phyloP scores from a whole-genome alignment of 208 protist genomes.

The Tritrichomonas musculus region DNA sequence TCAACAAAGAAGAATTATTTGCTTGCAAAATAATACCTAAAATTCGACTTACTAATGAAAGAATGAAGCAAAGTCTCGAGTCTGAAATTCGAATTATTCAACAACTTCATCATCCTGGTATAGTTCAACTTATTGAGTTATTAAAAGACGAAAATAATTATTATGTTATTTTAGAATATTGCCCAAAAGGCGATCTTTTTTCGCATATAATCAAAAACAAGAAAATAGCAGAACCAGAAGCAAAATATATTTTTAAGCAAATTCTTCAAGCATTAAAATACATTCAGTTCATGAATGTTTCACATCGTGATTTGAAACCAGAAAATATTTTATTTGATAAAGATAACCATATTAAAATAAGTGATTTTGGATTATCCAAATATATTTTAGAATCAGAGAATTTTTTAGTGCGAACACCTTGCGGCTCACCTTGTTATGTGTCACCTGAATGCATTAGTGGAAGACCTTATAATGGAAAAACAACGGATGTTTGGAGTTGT shows the following conservation, averaged over 20 bases:
- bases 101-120: conserved; percentile 47
- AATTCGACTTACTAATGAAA: background rate
- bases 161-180: conserved; percentile 26
- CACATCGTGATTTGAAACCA: conserved; percentile 4
- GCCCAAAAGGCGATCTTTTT: background rate
- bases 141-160: conserved; percentile 33
- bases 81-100: conserved; percentile 41
- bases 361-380: background rate
- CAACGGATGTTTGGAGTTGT: background rate
- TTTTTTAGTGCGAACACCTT: background rate
- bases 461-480: background rate
- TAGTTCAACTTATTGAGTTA: conserved; percentile 48
- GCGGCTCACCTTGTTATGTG: background rate
- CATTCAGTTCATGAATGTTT: background rate
- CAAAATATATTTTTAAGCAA: background rate
- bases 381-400: background rate
- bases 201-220: background rate
- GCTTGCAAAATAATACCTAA: background rate
- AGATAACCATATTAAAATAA: background rate
- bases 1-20: no score
- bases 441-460: conserved; percentile 15
- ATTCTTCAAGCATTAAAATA: background rate
- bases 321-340: conserved; percentile 9
- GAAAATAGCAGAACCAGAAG: background rate
- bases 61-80: conserved; percentile 24